Percentiles rank a stretch among this genome's conserved stretches.
Conservation (phyloP, 352 stramenopile genomes). For the Vaucheria bursata region DNA sequence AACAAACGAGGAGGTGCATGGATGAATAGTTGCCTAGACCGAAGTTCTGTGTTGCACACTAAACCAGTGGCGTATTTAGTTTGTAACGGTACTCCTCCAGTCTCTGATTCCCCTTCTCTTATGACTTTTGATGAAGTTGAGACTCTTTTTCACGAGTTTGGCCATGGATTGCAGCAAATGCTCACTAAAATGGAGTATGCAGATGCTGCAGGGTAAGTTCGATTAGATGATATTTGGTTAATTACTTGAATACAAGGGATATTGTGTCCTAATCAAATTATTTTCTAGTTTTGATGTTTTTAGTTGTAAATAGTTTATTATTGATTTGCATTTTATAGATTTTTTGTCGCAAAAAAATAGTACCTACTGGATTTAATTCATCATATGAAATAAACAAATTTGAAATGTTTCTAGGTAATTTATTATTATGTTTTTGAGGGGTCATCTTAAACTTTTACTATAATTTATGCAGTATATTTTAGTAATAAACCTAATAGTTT, state of each 20-base stretch:
- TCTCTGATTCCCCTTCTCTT: constrained; percentile 81
- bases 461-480: too few species aligned
- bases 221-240: too few species aligned
- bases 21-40: constrained; percentile 94
- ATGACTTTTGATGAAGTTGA: constrained; percentile 90
- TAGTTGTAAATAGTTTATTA: background rate
- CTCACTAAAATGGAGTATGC: constrained; percentile 86
- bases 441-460: too few species aligned
- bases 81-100: constrained; percentile 88
- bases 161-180: constrained; percentile 97
- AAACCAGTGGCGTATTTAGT: constrained; percentile 89
- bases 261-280: background rate
- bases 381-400: too few species aligned
- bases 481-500: too few species aligned
- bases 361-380: too few species aligned
- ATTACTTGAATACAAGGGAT: background rate
- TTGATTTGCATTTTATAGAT: too few species aligned
- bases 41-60: constrained; percentile 69
- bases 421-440: too few species aligned
- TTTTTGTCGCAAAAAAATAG: too few species aligned
- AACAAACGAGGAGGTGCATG: constrained; percentile 94
- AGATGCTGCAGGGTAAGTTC: constrained; percentile 63
- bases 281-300: constrained; percentile 56
- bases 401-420: too few species aligned
- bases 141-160: constrained; percentile 66